These are phyloP conservation scores for Linum usitatissimum DNA, from an alignment of 345 rosid species.

Conservation along the genomic window DNA sequence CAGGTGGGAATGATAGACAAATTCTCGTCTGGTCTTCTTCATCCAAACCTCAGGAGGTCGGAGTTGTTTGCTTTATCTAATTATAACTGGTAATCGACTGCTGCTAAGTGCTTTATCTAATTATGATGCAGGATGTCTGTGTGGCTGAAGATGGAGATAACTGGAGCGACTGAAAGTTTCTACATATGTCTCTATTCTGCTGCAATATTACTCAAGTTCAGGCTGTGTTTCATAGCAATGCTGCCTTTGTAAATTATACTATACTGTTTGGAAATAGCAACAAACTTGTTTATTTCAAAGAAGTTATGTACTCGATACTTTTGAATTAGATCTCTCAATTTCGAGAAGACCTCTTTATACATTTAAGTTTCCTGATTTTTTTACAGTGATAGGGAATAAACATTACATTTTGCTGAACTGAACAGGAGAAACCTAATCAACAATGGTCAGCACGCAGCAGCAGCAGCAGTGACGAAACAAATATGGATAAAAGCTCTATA, in stretches of 20 bases:
- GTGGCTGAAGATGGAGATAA: conserved; percentile 45
- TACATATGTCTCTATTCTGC: not conserved
- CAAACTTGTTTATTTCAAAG: no score
- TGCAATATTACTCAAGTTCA: not conserved
- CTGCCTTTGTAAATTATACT: no score
- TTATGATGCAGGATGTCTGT: conserved; percentile 30
- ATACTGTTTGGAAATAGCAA: no score
- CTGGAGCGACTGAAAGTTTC: conserved; percentile 51
- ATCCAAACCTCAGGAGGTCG: conserved; percentile 32
- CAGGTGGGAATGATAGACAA: conserved; percentile 70
- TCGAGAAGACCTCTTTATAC: not conserved
- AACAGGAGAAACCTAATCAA: not conserved
- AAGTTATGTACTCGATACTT: not conserved
- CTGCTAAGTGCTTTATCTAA: not conserved
- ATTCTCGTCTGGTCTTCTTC: conserved; percentile 85
- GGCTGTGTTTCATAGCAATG: not conserved
- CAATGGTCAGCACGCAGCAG: not conserved
- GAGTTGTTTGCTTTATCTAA: conserved; percentile 10
- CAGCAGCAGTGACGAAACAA: no score
- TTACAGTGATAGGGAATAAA: not conserved
- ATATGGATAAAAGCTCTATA: not conserved
- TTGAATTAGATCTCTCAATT: no score
- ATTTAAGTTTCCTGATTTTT: not conserved
- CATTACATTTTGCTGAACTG: not conserved
- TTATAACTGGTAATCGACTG: no score